A percentile compares a stretch with the other conserved stretches of the same genome.
Evolutionary conservation across 139 green algal genomes (phyloP).

Genomic region (Coccomyxa sp.): DNA sequence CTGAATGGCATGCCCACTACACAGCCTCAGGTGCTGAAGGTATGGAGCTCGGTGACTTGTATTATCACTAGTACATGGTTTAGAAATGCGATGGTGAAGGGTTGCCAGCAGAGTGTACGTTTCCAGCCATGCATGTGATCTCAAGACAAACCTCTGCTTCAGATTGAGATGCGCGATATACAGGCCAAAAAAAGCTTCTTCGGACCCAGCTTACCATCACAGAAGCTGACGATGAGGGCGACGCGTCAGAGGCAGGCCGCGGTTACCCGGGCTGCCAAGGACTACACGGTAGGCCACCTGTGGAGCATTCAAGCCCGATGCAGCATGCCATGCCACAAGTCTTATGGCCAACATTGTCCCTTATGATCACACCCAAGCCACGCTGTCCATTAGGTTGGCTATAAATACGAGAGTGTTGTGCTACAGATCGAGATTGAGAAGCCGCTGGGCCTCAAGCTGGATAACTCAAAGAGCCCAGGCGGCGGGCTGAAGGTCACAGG

Average conservation of each 20-base stretch:
- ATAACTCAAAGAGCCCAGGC: slow-evolving; percentile 46
- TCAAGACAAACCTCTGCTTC: too few species aligned
- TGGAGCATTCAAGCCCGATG: neutral
- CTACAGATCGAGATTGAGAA: slow-evolving; percentile 88
- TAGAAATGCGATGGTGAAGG: too few species aligned
- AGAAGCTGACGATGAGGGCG: neutral
- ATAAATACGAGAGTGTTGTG: neutral
- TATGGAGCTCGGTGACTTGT: too few species aligned
- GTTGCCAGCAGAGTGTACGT: too few species aligned
- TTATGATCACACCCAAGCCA: neutral
- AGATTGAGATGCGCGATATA: neutral
- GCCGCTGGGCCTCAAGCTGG: slow-evolving; percentile 77
- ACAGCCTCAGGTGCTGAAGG: too few species aligned
- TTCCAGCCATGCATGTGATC: too few species aligned
- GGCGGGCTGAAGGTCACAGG: slow-evolving; percentile 67
- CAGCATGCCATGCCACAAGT: neutral
- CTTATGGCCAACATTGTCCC: neutral
- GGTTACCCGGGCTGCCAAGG: neutral
- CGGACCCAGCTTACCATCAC: neutral
- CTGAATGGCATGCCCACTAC: too few species aligned
- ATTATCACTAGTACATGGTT: too few species aligned
- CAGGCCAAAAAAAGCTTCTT: neutral
- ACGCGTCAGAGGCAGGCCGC: neutral
- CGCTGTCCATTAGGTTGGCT: neutral
- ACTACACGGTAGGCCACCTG: neutral